Percentiles rank a stretch among this genome's conserved stretches.
These are phyloP conservation scores for Lentinula sp. DNA, from an alignment of 768 basidiomycete species.

Conservation along the genomic window DNA sequence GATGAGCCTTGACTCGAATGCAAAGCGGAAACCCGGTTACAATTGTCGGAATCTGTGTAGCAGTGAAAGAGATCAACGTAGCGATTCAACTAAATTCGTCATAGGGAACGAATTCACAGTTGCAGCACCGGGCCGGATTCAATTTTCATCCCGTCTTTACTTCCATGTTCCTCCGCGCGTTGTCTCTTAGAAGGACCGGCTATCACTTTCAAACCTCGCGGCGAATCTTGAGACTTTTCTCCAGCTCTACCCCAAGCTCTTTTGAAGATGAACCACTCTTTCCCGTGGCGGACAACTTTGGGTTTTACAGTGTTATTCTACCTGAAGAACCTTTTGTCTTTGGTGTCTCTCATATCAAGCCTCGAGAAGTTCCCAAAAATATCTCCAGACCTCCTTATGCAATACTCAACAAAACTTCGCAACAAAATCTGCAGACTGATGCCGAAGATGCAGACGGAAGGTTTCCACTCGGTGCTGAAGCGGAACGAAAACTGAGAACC, in stretches of 20 bases:
- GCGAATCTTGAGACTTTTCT: background rate
- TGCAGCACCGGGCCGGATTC: background rate
- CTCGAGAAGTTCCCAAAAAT: constrained; percentile 47
- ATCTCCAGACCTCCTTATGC: constrained; percentile 58
- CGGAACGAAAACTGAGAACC: constrained; percentile 44
- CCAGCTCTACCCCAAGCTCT: background rate
- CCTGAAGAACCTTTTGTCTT: constrained; percentile 60
- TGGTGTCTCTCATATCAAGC: constrained; percentile 56
- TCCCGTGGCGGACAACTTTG: background rate
- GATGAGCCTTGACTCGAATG: too few relatives aligned
- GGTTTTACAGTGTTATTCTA: constrained; percentile 50
- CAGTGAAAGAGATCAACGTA: too few relatives aligned
- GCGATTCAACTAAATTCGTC: too few relatives aligned
- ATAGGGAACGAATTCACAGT: too few relatives aligned
- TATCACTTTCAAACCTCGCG: background rate
- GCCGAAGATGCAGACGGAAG: constrained; percentile 21
- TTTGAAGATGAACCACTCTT: background rate
- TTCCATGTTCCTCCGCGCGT: background rate
- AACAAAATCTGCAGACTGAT: constrained; percentile 3
- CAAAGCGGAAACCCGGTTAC: too few relatives aligned
- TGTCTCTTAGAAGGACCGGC: background rate
- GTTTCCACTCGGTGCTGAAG: constrained; percentile 46
- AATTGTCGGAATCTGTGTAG: too few relatives aligned
- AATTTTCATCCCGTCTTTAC: background rate
- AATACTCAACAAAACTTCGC: constrained; percentile 7